These are phyloP conservation scores for Calycina marina DNA, from an alignment of 2,329 filamentous ascomycete species.

Conservation along the genomic window DNA sequence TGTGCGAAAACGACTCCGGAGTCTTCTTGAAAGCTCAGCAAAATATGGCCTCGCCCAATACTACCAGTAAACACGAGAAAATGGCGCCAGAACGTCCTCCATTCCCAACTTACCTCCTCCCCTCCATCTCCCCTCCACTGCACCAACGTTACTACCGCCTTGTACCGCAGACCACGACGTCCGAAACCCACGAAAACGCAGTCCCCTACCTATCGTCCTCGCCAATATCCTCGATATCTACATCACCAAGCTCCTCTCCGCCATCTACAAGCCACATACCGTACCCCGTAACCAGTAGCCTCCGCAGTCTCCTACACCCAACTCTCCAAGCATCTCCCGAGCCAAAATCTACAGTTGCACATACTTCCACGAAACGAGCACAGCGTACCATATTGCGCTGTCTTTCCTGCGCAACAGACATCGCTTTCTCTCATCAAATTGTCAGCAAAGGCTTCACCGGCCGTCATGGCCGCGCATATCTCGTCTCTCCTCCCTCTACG, in stretches of 20 bases:
- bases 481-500: slow-evolving; percentile 30
- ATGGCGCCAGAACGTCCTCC: neutral
- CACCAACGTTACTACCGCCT: slow-evolving; percentile 25
- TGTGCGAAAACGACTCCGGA: too few species aligned
- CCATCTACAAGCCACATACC: slow-evolving; percentile 7
- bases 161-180: slow-evolving; percentile 20
- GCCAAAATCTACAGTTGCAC: neutral
- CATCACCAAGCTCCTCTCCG: slow-evolving; percentile 15
- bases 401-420: slow-evolving; percentile 40
- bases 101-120: slow-evolving; percentile 38
- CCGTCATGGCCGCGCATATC: slow-evolving; percentile 47
- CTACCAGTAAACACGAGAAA: neutral
- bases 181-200: slow-evolving; percentile 10
- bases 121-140: slow-evolving; percentile 30
- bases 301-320: slow-evolving; percentile 1
- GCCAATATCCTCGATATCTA: slow-evolving; percentile 17
- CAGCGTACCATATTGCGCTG: slow-evolving; percentile 44
- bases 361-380: slow-evolving; percentile 26
- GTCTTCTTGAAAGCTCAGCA: too few species aligned
- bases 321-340: slow-evolving; percentile 1
- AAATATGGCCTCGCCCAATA: too few species aligned
- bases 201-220: slow-evolving; percentile 25
- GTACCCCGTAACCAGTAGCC: too few species aligned
- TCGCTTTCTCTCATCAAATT: slow-evolving; percentile 47
- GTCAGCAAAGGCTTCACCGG: slow-evolving; percentile 53